These are phyloP conservation scores for Teratosphaeria gauchensis DNA, from an alignment of 2,329 filamentous ascomycete species.

Conservation along the genomic window DNA sequence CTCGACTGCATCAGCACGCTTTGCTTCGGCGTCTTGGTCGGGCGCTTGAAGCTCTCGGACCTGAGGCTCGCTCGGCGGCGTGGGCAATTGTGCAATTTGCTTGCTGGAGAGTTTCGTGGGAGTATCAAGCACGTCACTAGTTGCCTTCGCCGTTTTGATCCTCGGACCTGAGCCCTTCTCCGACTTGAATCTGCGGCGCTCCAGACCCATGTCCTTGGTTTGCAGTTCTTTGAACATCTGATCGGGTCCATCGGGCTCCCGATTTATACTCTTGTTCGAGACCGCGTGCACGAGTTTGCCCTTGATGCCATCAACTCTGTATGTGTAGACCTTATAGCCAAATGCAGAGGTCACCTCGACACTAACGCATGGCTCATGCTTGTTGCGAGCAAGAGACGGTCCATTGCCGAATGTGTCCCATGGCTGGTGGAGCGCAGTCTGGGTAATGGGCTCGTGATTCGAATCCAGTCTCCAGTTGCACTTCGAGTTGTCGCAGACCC, in stretches of 20 bases:
- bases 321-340: slow-evolving; percentile 36
- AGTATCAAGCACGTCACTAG: background rate
- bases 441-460: slow-evolving; percentile 16
- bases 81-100: background rate
- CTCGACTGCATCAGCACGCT: background rate
- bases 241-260: slow-evolving; percentile 47
- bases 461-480: slow-evolving; percentile 38
- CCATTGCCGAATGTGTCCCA: slow-evolving; percentile 22
- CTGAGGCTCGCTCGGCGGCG: slow-evolving; percentile 1
- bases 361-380: slow-evolving; percentile 23
- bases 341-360: slow-evolving; percentile 25
- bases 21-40: background rate
- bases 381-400: slow-evolving; percentile 18
- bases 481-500: slow-evolving; percentile 45
- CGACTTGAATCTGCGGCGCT: slow-evolving; percentile 18
- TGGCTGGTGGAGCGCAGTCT: slow-evolving; percentile 15
- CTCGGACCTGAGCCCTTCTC: slow-evolving; percentile 13
- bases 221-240: slow-evolving; percentile 47
- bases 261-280: slow-evolving; percentile 44
- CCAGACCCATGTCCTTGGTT: slow-evolving; percentile 29
- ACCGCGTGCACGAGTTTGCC: slow-evolving; percentile 46
- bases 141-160: background rate
- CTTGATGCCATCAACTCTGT: slow-evolving; percentile 37
- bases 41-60: background rate
- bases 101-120: background rate